These are phyloP conservation scores for Zopfia rhizophila DNA, from an alignment of 2,329 filamentous ascomycete genomes.

Conservation along the genomic window DNA sequence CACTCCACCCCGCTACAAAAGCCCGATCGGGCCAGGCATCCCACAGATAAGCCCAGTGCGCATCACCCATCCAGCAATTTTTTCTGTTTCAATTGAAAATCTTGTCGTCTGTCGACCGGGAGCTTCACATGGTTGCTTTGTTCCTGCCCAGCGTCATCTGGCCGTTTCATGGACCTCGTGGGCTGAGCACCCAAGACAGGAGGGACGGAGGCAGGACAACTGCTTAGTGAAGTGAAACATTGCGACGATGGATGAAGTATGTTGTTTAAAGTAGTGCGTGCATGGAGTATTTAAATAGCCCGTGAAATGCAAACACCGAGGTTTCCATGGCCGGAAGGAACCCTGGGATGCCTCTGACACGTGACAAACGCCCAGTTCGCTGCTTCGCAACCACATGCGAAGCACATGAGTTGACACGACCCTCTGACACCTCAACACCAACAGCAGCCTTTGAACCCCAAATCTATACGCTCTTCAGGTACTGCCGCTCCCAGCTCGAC, in stretches of 20 bases:
- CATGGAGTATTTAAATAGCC: no score
- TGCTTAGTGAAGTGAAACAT: no score
- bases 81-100: constrained; percentile 37
- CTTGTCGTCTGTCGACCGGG: constrained; percentile 29
- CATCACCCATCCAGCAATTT: constrained; percentile 6
- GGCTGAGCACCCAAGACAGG: neutral
- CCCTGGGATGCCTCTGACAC: no score
- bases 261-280: no score
- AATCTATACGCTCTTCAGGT: neutral
- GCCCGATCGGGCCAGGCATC: constrained; percentile 31
- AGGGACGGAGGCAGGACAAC: neutral
- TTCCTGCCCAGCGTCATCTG: constrained; percentile 40
- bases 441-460: constrained; percentile 8
- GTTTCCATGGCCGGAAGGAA: no score
- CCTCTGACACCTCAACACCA: constrained; percentile 12
- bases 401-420: constrained; percentile 20
- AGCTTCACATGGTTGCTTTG: constrained; percentile 19
- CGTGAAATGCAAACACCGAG: no score
- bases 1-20: constrained; percentile 24
- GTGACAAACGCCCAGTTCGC: no score
- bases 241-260: constrained; percentile 2
- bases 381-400: constrained; percentile 26
- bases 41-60: constrained; percentile 38
- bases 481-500: constrained; percentile 10
- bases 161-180: neutral